Percentiles rank a stretch among this genome's conserved stretches.
These are phyloP conservation scores for Trichophyton rubrum DNA, from an alignment of 2,329 filamentous ascomycete genomes.

Conservation along the genomic window DNA sequence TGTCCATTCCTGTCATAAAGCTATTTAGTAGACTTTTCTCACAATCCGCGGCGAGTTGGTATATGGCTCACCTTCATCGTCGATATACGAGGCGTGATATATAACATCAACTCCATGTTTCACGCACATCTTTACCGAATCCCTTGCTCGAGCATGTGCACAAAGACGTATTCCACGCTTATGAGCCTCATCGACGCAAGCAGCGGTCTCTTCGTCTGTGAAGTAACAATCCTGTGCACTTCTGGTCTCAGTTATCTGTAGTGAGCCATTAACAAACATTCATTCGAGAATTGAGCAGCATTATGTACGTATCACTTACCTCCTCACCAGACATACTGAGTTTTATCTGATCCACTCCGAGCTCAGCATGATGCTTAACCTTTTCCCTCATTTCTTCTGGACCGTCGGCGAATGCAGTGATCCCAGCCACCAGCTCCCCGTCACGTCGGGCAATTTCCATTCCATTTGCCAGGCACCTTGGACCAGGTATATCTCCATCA, in stretches of 20 bases:
- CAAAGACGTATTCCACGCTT: conserved; percentile 25
- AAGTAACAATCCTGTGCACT: conserved; percentile 38
- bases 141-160: conserved; percentile 35
- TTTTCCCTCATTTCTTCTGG: conserved; percentile 31
- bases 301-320: conserved; percentile 10
- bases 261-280: background rate
- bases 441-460: conserved; percentile 37
- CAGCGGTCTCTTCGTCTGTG: conserved; percentile 35
- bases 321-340: conserved; percentile 33
- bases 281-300: background rate
- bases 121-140: conserved; percentile 34
- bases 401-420: conserved; percentile 34
- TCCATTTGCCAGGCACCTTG: conserved; percentile 38
- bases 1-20: conserved; percentile 19
- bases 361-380: conserved; percentile 25
- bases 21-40: background rate
- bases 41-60: background rate
- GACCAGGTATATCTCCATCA: conserved; percentile 36
- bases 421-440: conserved; percentile 34
- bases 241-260: conserved; percentile 19
- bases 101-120: conserved; percentile 37
- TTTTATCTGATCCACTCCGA: conserved; percentile 36
- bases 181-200: conserved; percentile 39
- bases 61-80: conserved; percentile 22
- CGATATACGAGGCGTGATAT: conserved; percentile 37